Evolutionary conservation across 345 rosid genomes (phyloP), one percentile per base, ranked within the genome.

Genomic region (Trapa incisa): DNA sequence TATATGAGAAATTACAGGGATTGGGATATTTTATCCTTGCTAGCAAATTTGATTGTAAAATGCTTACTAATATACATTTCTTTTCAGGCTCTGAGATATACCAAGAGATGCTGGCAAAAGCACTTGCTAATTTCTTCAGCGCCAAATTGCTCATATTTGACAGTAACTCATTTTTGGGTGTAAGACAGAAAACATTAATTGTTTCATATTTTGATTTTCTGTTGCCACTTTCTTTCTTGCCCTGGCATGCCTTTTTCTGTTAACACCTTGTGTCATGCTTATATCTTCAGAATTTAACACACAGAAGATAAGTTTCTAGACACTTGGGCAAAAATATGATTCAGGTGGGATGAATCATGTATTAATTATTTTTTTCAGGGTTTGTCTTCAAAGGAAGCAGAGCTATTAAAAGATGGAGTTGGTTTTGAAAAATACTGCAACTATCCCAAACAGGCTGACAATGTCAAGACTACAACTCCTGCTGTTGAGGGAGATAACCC

Each of bases 91-190:
- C 98, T 47, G 96, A 89, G 75, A 84, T 89, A 73, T 92, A 89
- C 72, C 96, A 92, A 82, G 92, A 92, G 80, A 84, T 85, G 96
- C 77, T 92, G 83, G 89, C 79, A 47, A 87, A 85, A 80, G 95
- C 98, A 48, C 95, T 92, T 78, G 98, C 96, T 56, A 83, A 79
- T 47, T 72, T 83, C 79, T 89, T 86, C 65, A 85, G 84, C 72
- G 86, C 98, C 52, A 89, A 87, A 76, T 74, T 92, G 81, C 95
- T 92, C 63, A 77, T 92, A 76, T 87, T 85, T 82, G 98, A 92
- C 77, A 82, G 88, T 74, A 84, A 84, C 79, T 76, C 82, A 52
- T 80, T 87, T 77, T 71, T 89, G 86, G 91, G 89, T 76, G 98
- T 92, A 89, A 89, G 90, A 71, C 68, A 66, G 65, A 75, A 75